These are phyloP conservation scores for Leishmania braziliensis DNA, from an alignment of 208 protist species.

Conservation along the genomic window DNA sequence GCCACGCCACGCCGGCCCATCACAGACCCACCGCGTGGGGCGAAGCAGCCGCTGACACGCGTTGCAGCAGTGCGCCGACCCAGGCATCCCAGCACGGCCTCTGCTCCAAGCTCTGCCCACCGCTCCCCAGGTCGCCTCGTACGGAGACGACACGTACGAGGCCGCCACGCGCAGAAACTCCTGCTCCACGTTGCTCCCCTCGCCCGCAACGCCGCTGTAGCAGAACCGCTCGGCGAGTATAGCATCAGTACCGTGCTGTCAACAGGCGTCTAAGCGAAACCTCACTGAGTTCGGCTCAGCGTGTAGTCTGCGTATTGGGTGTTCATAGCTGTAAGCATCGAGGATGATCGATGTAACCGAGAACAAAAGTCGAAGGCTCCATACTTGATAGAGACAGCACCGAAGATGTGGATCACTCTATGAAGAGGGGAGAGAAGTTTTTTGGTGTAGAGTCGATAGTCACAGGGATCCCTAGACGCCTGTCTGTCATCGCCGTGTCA, in stretches of 20 bases:
- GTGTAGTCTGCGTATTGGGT: not conserved
- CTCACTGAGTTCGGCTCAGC: not conserved
- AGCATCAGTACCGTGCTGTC: conserved; percentile 44
- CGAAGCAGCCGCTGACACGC: not conserved
- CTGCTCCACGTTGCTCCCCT: conserved; percentile 8
- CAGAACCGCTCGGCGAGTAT: conserved; percentile 31
- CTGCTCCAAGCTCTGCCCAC: not conserved
- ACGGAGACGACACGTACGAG: conserved; percentile 39
- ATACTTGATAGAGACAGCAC: not conserved
- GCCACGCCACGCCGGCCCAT: no score
- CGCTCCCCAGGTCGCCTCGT: not conserved
- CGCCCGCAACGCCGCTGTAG: conserved; percentile 13
- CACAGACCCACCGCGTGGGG: not conserved
- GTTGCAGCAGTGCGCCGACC: not conserved
- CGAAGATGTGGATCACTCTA: not conserved
- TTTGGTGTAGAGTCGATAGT: not conserved
- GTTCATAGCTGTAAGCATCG: not conserved
- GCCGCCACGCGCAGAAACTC: conserved; percentile 34
- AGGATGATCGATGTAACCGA: not conserved
- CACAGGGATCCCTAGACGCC: not conserved
- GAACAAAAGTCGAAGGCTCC: not conserved
- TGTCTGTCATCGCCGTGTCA: not conserved
- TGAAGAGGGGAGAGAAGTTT: not conserved
- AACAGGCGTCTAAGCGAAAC: conserved; percentile 23
- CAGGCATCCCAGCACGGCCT: not conserved